Percentiles rank a stretch among this genome's conserved stretches.
These are phyloP conservation scores for Blattamonas nauphoetae DNA, from an alignment of 78 protist species.

Conservation along the genomic window DNA sequence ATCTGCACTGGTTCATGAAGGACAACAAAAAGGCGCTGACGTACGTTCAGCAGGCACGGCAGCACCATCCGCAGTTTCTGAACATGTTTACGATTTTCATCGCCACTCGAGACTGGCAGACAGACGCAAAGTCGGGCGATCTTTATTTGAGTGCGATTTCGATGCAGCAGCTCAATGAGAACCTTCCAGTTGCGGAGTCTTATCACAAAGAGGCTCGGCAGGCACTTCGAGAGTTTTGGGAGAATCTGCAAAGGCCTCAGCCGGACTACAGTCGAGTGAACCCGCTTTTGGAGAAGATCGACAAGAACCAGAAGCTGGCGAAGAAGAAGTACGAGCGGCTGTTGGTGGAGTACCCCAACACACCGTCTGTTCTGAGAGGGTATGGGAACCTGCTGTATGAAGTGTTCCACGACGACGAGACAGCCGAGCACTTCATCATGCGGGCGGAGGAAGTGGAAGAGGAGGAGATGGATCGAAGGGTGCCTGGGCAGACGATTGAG, in stretches of 20 bases:
- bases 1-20: not conserved
- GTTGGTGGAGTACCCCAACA: not conserved
- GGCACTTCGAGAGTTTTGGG: not conserved
- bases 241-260: not conserved
- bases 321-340: not conserved
- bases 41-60: not conserved
- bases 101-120: not conserved
- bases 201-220: not conserved
- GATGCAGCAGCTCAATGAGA: not conserved
- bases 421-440: not conserved
- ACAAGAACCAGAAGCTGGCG: not conserved
- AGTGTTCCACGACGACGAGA: not conserved
- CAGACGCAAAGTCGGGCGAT: not conserved
- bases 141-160: not conserved
- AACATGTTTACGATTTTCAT: not conserved
- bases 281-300: not conserved
- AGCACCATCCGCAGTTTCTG: not conserved
- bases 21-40: not conserved
- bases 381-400: not conserved
- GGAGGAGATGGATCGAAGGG: not conserved
- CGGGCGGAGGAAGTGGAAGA: not conserved
- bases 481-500: not conserved
- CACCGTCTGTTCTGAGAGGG: not conserved
- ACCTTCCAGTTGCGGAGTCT: not conserved
- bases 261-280: not conserved